Evolutionary conservation across 352 stramenopile genomes (phyloP).

Genomic region (Pythium chondricola): DNA sequence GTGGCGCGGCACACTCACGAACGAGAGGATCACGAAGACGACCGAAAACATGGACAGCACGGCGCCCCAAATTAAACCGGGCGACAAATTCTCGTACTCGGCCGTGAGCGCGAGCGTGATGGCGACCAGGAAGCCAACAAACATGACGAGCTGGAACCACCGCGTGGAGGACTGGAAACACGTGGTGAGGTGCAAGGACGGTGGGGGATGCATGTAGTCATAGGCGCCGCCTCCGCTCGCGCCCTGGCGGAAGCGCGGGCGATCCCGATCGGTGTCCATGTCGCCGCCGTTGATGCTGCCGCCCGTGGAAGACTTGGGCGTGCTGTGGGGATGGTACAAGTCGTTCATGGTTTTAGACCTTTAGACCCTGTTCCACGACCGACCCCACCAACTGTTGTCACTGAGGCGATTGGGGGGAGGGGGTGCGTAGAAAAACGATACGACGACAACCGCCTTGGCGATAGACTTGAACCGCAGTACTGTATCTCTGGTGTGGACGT

Average conservation of each 20-base stretch:
- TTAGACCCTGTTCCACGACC: background rate
- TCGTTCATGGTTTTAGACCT: background rate
- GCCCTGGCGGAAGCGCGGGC: background rate
- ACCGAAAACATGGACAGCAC: constrained; percentile 81
- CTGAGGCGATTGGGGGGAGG: no score
- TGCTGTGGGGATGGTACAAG: constrained; percentile 1
- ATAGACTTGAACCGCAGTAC: no score
- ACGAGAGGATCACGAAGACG: constrained; percentile 83
- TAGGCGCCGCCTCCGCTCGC: background rate
- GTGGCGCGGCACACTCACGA: constrained; percentile 71
- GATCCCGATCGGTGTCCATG: background rate
- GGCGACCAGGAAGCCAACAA: constrained; percentile 58
- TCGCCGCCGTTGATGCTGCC: background rate
- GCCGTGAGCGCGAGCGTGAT: constrained; percentile 51
- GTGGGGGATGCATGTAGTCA: background rate
- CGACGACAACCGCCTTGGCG: no score
- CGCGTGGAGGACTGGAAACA: constrained; percentile 73
- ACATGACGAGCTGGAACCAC: constrained; percentile 85
- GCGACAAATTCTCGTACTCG: constrained; percentile 72
- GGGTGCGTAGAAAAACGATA: no score
- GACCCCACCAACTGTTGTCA: no score
- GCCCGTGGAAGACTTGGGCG: constrained; percentile 11
- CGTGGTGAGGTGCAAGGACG: constrained; percentile 23
- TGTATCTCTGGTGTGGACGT: no score
- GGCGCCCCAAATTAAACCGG: constrained; percentile 79